Evolutionary conservation across 164 flowering plant species (phyloP).

Genomic region (Brasenia schreberi): DNA sequence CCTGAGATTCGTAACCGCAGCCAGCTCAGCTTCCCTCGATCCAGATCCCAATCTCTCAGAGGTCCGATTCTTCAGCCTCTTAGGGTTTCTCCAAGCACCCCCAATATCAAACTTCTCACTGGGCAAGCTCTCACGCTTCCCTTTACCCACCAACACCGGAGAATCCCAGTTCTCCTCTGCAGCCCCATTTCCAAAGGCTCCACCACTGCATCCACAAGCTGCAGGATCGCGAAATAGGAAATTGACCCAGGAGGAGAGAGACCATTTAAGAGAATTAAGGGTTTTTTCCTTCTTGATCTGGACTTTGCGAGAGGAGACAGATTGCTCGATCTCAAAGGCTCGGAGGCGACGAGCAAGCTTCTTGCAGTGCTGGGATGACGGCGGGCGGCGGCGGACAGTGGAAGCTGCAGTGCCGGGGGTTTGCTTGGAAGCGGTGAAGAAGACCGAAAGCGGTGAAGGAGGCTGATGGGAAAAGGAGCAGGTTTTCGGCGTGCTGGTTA

Average conservation of each 20-base stretch:
- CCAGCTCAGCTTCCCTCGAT: constrained; percentile 10
- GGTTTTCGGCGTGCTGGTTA: constrained; percentile 15
- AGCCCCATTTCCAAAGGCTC: background rate
- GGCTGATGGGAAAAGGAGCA: constrained; percentile 3
- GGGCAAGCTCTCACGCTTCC: constrained; percentile 44
- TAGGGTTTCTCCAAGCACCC: constrained; percentile 51
- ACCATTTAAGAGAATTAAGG: constrained; percentile 41
- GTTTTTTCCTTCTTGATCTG: constrained; percentile 43
- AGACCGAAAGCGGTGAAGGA: constrained; percentile 28
- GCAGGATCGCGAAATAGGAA: constrained; percentile 64
- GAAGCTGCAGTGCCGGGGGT: constrained; percentile 26
- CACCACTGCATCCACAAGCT: constrained; percentile 46
- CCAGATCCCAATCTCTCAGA: constrained; percentile 2
- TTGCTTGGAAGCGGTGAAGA: constrained; percentile 63
- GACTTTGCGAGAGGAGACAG: constrained; percentile 57
- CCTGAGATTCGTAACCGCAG: constrained; percentile 22
- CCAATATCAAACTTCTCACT: constrained; percentile 28
- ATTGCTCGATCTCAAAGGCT: constrained; percentile 71
- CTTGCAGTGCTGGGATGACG: constrained; percentile 16
- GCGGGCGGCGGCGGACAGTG: background rate
- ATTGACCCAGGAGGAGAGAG: constrained; percentile 81
- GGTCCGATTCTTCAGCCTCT: constrained; percentile 36
- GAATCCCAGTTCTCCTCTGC: constrained; percentile 7
- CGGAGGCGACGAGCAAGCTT: constrained; percentile 39
- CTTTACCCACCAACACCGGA: constrained; percentile 11